A percentile compares a stretch with the other conserved stretches of the same genome.
Conservation (phyloP, 2,329 filamentous ascomycete species). For the Scedosporium aurantiacum region DNA sequence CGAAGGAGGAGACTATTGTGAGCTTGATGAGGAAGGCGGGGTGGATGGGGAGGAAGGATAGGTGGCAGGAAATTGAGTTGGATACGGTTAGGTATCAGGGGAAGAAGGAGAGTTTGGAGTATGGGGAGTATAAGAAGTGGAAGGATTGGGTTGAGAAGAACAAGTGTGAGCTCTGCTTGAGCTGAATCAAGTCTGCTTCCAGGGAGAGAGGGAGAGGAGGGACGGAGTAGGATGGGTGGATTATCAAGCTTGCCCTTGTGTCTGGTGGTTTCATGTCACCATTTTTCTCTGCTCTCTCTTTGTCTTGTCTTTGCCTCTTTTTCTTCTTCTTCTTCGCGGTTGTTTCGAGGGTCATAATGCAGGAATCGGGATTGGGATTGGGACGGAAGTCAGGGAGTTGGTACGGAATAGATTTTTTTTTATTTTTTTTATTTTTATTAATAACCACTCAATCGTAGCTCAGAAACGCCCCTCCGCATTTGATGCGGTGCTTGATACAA, state of each 20-base stretch:
- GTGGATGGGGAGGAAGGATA: constrained; percentile 69
- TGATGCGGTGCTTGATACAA: background rate
- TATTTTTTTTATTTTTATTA: too few species aligned
- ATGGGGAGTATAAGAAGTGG: constrained; percentile 70
- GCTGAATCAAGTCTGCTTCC: background rate
- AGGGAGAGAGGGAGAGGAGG: background rate
- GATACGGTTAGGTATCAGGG: constrained; percentile 80
- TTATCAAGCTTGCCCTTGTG: too few species aligned
- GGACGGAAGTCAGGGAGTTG: background rate
- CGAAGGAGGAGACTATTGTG: constrained; percentile 78
- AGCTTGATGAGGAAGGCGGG: constrained; percentile 92
- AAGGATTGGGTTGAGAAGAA: constrained; percentile 53
- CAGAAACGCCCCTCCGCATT: background rate
- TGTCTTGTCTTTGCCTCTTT: background rate
- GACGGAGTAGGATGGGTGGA: too few species aligned
- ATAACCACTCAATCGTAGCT: background rate
- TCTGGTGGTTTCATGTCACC: too few species aligned
- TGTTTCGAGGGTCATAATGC: background rate
- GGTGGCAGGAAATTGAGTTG: constrained; percentile 71
- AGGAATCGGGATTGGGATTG: background rate
- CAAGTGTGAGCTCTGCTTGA: constrained; percentile 3
- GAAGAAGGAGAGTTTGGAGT: constrained; percentile 60
- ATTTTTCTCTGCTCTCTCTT: background rate
- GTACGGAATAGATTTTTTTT: background rate
- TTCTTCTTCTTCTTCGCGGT: background rate